Conservation (phyloP, 257 asterid species). For the Plantago elongata region DNA sequence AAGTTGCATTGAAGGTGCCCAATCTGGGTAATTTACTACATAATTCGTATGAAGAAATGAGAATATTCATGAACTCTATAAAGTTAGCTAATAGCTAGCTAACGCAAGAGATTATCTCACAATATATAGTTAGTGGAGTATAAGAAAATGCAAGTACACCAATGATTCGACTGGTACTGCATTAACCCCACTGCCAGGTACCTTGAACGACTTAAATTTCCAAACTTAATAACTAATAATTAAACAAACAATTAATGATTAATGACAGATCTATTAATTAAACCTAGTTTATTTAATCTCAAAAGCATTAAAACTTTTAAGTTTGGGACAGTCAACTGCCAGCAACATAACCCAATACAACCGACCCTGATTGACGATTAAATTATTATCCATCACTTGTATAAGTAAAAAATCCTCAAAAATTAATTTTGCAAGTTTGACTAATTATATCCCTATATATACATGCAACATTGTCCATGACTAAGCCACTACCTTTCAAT, state of each 20-base stretch:
- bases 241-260: slow-evolving; percentile 1
- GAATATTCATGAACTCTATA: no score
- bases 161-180: neutral
- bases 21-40: no score
- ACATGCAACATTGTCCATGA: neutral
- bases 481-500: no score
- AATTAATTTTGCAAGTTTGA: neutral
- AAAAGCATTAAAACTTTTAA: no score
- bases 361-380: slow-evolving; percentile 11
- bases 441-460: neutral
- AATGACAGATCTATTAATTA: slow-evolving; percentile 1
- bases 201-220: neutral
- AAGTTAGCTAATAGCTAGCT: no score
- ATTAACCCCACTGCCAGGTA: neutral
- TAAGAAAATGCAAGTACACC: no score
- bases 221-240: neutral
- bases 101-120: no score
- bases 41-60: no score
- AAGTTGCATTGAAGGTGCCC: no score
- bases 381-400: neutral
- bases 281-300: no score
- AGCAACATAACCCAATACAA: neutral
- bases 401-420: neutral
- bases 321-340: neutral
- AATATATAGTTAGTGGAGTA: no score